These are phyloP conservation scores for Fusarium tupiense DNA, from an alignment of 2,329 filamentous ascomycete species.

Conservation along the genomic window DNA sequence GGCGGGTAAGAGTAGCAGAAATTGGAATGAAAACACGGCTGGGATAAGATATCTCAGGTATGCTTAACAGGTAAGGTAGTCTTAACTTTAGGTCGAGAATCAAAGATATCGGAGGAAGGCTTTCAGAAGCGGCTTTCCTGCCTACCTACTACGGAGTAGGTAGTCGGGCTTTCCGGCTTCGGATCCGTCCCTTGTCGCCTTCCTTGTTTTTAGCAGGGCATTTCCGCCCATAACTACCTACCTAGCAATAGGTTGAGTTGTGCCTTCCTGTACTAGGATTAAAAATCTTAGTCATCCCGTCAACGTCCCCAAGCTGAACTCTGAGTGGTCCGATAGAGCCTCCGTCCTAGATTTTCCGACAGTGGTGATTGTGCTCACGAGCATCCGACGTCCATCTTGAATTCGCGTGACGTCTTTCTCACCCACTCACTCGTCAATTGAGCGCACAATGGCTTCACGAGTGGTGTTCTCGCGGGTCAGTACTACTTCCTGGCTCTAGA, in stretches of 20 bases:
- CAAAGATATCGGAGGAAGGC: constrained; percentile 13
- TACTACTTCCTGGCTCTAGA: neutral
- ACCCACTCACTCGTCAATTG: constrained; percentile 54
- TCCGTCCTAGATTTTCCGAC: constrained; percentile 46
- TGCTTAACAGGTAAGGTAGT: neutral
- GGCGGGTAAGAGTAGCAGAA: neutral
- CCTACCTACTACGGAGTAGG: neutral
- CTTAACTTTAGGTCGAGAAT: constrained; percentile 10
- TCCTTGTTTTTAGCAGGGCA: constrained; percentile 14
- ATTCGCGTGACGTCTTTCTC: constrained; percentile 41
- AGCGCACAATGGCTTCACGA: constrained; percentile 68
- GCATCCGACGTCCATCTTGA: constrained; percentile 38
- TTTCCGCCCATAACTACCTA: neutral
- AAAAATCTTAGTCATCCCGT: constrained; percentile 31
- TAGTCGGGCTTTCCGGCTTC: constrained; percentile 29
- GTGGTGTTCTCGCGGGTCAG: constrained; percentile 66
- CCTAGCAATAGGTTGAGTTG: neutral
- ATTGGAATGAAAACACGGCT: neutral
- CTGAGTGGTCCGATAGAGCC: constrained; percentile 36
- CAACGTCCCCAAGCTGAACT: constrained; percentile 7
- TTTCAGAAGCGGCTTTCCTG: constrained; percentile 8
- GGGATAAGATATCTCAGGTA: neutral
- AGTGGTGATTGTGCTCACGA: constrained; percentile 33
- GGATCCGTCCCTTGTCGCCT: constrained; percentile 21
- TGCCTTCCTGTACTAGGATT: constrained; percentile 12